A percentile compares a stretch with the other conserved stretches of the same genome.
phyloP scores from a whole-genome alignment of 805 yeast genomes.

The Saturnispora galanensis region DNA sequence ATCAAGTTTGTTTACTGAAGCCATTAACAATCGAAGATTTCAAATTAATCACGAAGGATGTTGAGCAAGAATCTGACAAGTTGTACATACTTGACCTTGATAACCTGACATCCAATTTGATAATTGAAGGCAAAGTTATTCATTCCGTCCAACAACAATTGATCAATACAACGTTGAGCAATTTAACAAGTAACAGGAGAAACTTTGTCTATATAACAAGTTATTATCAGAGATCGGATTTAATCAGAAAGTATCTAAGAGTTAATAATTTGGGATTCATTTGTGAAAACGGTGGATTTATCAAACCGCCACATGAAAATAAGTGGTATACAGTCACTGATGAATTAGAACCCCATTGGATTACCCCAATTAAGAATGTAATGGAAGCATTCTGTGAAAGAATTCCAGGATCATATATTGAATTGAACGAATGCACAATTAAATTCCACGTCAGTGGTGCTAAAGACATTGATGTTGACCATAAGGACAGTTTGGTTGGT shows the following conservation, averaged over 20 bases:
- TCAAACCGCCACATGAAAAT: slow-evolving; percentile 41
- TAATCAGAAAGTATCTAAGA: slow-evolving; percentile 61
- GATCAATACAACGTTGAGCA: slow-evolving; percentile 46
- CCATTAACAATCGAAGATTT: slow-evolving; percentile 28
- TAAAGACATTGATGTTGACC: slow-evolving; percentile 47
- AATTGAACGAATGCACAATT: slow-evolving; percentile 66
- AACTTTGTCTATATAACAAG: slow-evolving; percentile 69
- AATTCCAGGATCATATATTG: slow-evolving; percentile 67
- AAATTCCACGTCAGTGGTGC: slow-evolving; percentile 67
- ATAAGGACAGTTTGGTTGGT: slow-evolving; percentile 63
- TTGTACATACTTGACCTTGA: slow-evolving; percentile 46
- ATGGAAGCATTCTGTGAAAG: slow-evolving; percentile 60
- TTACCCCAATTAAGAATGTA: slow-evolving; percentile 44
- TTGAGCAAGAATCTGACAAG: slow-evolving; percentile 27
- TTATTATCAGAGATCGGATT: slow-evolving; percentile 49
- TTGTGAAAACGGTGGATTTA: slow-evolving; percentile 84
- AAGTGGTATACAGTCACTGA: slow-evolving; percentile 58
- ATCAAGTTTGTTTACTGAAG: slow-evolving; percentile 17
- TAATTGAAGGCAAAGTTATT: slow-evolving; percentile 28
- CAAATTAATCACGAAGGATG: slow-evolving; percentile 23
- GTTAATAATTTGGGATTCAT: slow-evolving; percentile 67
- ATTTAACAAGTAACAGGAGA: slow-evolving; percentile 44
- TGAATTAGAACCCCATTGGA: slow-evolving; percentile 45
- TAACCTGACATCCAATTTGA: slow-evolving; percentile 28
- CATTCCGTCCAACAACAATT: slow-evolving; percentile 53